phyloP scores from a whole-genome alignment of 257 asterid genomes.

The Scutellaria barbata region DNA sequence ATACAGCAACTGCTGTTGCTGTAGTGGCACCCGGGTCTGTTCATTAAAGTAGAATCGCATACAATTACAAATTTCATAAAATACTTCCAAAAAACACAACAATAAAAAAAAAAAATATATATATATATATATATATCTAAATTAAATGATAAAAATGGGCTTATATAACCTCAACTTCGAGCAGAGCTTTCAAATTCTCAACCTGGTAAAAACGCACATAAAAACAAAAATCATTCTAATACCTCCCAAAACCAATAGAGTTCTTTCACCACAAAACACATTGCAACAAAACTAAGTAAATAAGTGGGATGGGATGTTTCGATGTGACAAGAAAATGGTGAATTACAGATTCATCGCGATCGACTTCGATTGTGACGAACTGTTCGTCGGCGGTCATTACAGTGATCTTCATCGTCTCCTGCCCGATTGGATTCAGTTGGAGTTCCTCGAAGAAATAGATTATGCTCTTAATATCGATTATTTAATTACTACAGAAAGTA shows the following conservation, averaged over 20 bases:
- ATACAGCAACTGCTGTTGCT: slow-evolving; percentile 84
- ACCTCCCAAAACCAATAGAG: background rate
- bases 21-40: slow-evolving; percentile 82
- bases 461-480: background rate
- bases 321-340: slow-evolving; percentile 18
- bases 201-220: slow-evolving; percentile 54
- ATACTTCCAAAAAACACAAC: background rate
- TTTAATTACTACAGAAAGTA: slow-evolving; percentile 24
- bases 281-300: background rate
- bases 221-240: background rate
- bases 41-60: slow-evolving; percentile 35
- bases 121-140: no score
- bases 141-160: background rate
- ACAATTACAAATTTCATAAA: slow-evolving; percentile 23
- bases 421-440: slow-evolving; percentile 27
- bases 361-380: slow-evolving; percentile 81
- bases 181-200: slow-evolving; percentile 93
- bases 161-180: slow-evolving; percentile 92
- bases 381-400: slow-evolving; percentile 96
- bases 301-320: background rate
- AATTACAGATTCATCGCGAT: slow-evolving; percentile 88
- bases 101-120: no score
- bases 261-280: slow-evolving; percentile 2
- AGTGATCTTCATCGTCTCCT: slow-evolving; percentile 87
- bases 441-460: slow-evolving; percentile 31